Percentiles rank a stretch among this genome's conserved stretches.
phyloP scores from a whole-genome alignment of 176 grass and related monocot species.

The Zoysia japonica region DNA sequence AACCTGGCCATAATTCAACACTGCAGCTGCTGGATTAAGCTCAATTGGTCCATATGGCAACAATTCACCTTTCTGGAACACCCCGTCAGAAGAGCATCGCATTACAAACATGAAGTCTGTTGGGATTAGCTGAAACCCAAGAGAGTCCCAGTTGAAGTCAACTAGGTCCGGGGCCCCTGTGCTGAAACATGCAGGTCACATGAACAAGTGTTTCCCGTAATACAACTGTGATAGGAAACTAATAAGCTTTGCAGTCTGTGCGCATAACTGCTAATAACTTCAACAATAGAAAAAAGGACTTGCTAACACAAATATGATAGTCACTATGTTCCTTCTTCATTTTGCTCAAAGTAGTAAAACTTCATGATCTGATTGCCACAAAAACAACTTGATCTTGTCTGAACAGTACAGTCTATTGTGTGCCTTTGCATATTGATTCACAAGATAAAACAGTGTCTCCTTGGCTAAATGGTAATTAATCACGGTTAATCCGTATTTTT shows the following conservation, averaged over 20 bases:
- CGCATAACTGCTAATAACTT: neutral
- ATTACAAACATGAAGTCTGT: conserved; percentile 90
- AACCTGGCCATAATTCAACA: conserved; percentile 98
- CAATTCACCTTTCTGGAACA: conserved; percentile 76
- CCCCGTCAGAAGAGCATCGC: conserved; percentile 59
- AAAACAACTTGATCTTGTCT: no score
- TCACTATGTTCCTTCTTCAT: neutral
- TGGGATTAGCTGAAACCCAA: conserved; percentile 72
- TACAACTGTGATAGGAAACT: neutral
- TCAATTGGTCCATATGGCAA: conserved; percentile 67
- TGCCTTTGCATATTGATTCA: neutral
- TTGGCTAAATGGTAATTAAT: neutral
- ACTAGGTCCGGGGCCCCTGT: conserved; percentile 57
- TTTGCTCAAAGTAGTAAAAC: neutral
- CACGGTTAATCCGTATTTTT: neutral
- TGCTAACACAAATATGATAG: neutral
- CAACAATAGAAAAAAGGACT: neutral
- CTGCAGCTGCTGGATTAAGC: conserved; percentile 72
- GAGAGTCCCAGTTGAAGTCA: conserved; percentile 81
- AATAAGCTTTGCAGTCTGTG: neutral
- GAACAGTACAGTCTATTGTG: neutral
- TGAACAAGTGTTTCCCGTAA: conserved; percentile 6
- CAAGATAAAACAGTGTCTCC: no score
- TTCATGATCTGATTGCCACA: neutral
- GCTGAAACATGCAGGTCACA: conserved; percentile 30